phyloP scores from a whole-genome alignment of 371 early-diverging fungal species.

The Enteropsectra breve region DNA sequence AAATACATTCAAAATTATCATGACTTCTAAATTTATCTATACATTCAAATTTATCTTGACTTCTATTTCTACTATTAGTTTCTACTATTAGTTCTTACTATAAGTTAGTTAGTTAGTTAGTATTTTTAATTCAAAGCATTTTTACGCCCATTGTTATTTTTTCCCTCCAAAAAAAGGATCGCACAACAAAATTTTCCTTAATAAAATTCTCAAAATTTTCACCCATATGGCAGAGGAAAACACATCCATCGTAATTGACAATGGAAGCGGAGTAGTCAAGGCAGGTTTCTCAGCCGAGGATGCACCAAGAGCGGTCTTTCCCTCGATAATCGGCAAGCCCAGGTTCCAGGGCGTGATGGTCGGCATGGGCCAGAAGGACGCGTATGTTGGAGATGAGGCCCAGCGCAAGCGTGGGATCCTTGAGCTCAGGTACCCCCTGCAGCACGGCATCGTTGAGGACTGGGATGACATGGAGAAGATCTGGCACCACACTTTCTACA shows the following conservation, averaged over 20 bases:
- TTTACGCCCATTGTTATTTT: no score
- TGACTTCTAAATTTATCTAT: no score
- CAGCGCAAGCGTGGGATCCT: slow-evolving; percentile 98
- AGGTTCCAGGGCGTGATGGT: slow-evolving; percentile 97
- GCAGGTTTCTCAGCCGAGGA: slow-evolving; percentile 99
- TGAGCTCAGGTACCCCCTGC: slow-evolving; percentile 95
- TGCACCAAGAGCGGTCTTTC: slow-evolving; percentile 93
- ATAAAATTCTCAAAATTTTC: slow-evolving; percentile 27
- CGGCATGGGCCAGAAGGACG: slow-evolving; percentile 99
- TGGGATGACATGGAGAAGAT: slow-evolving; percentile 99
- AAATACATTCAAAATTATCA: no score
- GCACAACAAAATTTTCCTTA: no score
- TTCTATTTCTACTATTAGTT: no score
- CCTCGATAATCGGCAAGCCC: slow-evolving; percentile 96
- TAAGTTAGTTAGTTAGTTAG: no score
- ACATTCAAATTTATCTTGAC: no score
- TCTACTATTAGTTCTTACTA: no score
- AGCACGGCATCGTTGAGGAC: slow-evolving; percentile 99
- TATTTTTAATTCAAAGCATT: no score
- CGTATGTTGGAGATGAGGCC: slow-evolving; percentile 99
- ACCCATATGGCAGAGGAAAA: slow-evolving; percentile 46
- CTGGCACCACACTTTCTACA: slow-evolving; percentile 95
- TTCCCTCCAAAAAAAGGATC: no score
- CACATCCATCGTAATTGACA: slow-evolving; percentile 71
- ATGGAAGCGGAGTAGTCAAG: slow-evolving; percentile 99